phyloP scores from a whole-genome alignment of 75 land plant species.

The Selaginella moellendorffii region DNA sequence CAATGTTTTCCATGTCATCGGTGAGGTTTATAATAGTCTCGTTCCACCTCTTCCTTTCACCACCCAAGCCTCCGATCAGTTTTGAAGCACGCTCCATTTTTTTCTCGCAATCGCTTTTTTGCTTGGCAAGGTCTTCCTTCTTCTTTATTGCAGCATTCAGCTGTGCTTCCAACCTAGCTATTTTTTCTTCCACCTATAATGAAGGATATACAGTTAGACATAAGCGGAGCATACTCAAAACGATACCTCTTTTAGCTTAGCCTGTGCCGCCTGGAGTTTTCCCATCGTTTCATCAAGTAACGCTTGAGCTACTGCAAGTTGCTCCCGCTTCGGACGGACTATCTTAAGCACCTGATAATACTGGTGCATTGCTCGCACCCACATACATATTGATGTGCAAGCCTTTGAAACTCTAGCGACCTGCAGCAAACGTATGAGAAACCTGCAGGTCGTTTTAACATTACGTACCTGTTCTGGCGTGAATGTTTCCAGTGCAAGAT shows the following conservation, averaged over 20 bases:
- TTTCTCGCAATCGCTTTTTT: constrained; percentile 22
- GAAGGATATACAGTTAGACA: too few species aligned
- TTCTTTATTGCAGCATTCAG: constrained; percentile 20
- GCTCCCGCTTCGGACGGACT: constrained; percentile 28
- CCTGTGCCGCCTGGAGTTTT: constrained; percentile 20
- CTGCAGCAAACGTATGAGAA: constrained; percentile 4
- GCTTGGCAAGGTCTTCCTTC: constrained; percentile 24
- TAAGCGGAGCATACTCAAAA: too few species aligned
- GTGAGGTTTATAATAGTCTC: constrained; percentile 21
- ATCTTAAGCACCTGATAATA: constrained; percentile 25
- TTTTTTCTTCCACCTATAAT: constrained; percentile 22
- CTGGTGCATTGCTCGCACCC: constrained; percentile 29
- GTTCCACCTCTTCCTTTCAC: constrained; percentile 29
- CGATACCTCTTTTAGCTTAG: constrained; percentile 30
- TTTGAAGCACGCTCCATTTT: constrained; percentile 24
- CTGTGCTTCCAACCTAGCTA: constrained; percentile 16
- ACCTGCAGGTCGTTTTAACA: not conserved
- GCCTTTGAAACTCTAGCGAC: constrained; percentile 34
- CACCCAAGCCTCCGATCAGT: constrained; percentile 30
- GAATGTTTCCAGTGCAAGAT: constrained; percentile 25
- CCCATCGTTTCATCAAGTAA: constrained; percentile 17
- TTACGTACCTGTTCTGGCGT: constrained; percentile 30
- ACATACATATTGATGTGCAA: constrained; percentile 32
- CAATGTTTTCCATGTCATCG: constrained; percentile 12
- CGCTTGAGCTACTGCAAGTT: constrained; percentile 24